Conservation (phyloP, 2,329 filamentous ascomycete genomes). For the Alternaria angustiovoidea region DNA sequence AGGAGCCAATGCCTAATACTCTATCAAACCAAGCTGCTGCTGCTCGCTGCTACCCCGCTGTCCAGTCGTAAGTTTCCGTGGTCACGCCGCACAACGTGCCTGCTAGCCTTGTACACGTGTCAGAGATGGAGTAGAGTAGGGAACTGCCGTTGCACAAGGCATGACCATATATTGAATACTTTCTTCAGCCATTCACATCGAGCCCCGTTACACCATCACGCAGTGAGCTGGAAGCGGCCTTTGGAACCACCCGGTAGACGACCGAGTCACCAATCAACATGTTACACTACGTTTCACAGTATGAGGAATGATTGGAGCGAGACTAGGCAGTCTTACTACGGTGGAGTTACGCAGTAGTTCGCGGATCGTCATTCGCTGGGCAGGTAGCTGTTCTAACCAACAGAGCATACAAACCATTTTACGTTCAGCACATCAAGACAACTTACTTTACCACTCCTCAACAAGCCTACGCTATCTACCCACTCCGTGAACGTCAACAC, state of each 20-base stretch:
- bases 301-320: not conserved
- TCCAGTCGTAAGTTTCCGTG: not conserved
- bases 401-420: slow-evolving; percentile 2
- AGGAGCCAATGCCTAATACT: not conserved
- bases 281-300: not conserved
- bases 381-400: slow-evolving; percentile 16
- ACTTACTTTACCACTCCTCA: not conserved
- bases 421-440: not conserved
- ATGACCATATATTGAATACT: not conserved
- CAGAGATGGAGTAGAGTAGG: slow-evolving; percentile 1
- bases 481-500: not conserved
- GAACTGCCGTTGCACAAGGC: not conserved
- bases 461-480: no score
- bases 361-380: slow-evolving; percentile 2
- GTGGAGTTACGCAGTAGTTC: slow-evolving; percentile 1
- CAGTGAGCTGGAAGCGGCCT: slow-evolving; percentile 19
- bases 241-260: not conserved
- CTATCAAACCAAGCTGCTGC: not conserved
- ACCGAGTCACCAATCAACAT: slow-evolving; percentile 6
- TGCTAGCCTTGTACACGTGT: slow-evolving; percentile 15
- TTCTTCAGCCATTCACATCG: slow-evolving; percentile 31
- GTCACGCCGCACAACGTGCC: slow-evolving; percentile 4
- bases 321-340: not conserved
- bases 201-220: slow-evolving; percentile 35
- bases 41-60: not conserved